Base-by-base conservation (phyloP, 2,329 filamentous ascomycete genomes). In the Curvularia hawaiiensis region DNA sequence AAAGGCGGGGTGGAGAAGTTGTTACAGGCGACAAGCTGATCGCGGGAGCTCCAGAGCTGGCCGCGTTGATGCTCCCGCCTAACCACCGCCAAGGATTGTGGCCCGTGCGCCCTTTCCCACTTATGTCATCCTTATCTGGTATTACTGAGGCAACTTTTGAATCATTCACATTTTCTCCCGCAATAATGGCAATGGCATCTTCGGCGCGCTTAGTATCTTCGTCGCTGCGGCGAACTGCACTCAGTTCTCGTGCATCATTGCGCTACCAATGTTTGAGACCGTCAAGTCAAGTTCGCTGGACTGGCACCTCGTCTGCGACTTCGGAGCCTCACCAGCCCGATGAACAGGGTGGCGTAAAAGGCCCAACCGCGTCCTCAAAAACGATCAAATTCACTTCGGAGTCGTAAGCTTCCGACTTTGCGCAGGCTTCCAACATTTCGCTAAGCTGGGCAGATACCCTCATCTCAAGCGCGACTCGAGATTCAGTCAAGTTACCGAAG, bases 371-470 rank as follows among this genome's bases (percentile, higher is more conserved):
- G 30, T 66, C 73, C 57, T 57, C 73, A 49, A 80, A 82, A 63
- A 69, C 77, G 16, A 81, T 89, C 72, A 91, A 90, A 76, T 90
- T 90, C 79, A 99, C 95, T 16, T 87, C 91, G 52, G 91, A 97
- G 66, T 90, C 88, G 73, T 87, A 84, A 57, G 75, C 64, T 26
- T 48, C 46, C 20, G 31, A 14, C 33, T 43, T 49, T 50, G 7
- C n/a, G n/a, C 20, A 12, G 20, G 39, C 24, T 28, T 35, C 8
- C 30, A 24, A 24, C 20, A 10, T 33, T 22, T 40, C 4, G 47
- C 60, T 38, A 63, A 45, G 31, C 47, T 50, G 24, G 51, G 53
- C 50, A 71, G 80, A 52, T 95, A 96, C 71, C 94, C 95, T 9
- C 83, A 90, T 58, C 82, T 99, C 70, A 86, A 93, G 79, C 86